Conservation (phyloP, 2,329 filamentous ascomycete species). For the Diaporthe vaccinii region DNA sequence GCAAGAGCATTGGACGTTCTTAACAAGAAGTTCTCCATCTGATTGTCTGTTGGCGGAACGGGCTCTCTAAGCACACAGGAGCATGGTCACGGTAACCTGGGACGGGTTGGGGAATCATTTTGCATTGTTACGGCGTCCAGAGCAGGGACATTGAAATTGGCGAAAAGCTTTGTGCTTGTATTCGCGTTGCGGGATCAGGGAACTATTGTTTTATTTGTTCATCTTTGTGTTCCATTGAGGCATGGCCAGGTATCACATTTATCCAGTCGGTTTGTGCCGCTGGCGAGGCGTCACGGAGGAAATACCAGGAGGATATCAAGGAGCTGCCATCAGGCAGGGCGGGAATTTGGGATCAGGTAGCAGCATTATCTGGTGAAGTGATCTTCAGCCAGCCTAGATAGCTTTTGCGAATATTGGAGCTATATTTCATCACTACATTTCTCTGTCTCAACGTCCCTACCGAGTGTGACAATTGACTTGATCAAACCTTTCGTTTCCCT, state of each 20-base stretch:
- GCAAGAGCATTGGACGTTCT: conserved; percentile 46
- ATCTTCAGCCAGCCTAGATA: conserved; percentile 7
- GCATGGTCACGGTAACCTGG: conserved; percentile 8
- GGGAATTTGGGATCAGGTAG: background rate
- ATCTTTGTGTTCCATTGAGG: background rate
- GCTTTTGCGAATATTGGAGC: conserved; percentile 10
- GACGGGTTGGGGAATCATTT: conserved; percentile 14
- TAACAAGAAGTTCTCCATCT: conserved; percentile 49
- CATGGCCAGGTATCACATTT: conserved; percentile 11
- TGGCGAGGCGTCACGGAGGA: conserved; percentile 22
- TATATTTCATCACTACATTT: background rate
- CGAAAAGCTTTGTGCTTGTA: conserved; percentile 17
- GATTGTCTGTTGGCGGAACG: background rate
- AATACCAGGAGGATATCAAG: conserved; percentile 23
- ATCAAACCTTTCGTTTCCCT: no score
- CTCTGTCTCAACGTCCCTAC: background rate
- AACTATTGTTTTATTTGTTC: background rate
- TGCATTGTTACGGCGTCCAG: conserved; percentile 34
- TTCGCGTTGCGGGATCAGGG: background rate
- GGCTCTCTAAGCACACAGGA: background rate
- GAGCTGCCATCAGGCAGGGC: background rate
- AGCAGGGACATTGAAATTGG: conserved; percentile 15
- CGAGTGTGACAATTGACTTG: background rate
- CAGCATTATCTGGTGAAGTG: conserved; percentile 7
- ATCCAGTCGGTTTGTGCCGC: conserved; percentile 4